Percentiles rank a stretch among this genome's conserved stretches.
These are phyloP conservation scores for Fraxinus sp. DNA, from an alignment of 305 asterid genomes.

Conservation along the genomic window DNA sequence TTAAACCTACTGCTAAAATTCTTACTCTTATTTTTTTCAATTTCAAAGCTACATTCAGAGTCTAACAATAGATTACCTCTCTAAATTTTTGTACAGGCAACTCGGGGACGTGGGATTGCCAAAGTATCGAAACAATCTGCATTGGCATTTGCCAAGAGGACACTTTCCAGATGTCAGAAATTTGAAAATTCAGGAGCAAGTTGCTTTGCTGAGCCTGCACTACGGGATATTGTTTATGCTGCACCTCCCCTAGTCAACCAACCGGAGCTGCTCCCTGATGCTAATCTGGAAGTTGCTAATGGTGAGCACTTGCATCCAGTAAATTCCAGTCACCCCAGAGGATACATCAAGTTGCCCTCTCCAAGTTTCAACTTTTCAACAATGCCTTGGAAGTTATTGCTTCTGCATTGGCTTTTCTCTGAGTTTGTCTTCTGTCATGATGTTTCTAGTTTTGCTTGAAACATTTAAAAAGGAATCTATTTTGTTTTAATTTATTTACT, in stretches of 20 bases:
- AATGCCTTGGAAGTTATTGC: neutral
- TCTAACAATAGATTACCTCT: constrained; percentile 17
- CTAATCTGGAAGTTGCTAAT: constrained; percentile 34
- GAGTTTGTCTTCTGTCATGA: neutral
- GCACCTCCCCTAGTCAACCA: constrained; percentile 62
- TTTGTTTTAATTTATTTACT: neutral
- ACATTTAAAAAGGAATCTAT: neutral
- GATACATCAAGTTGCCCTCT: neutral
- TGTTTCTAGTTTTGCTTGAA: constrained; percentile 13
- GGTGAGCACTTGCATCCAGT: constrained; percentile 37
- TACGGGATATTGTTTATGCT: constrained; percentile 72
- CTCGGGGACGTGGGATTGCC: constrained; percentile 74
- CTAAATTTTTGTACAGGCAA: constrained; percentile 65
- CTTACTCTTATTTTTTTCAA: constrained; percentile 3
- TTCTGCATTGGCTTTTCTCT: neutral
- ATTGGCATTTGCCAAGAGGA: constrained; percentile 72
- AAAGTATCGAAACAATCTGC: constrained; percentile 79
- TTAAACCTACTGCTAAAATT: constrained; percentile 6
- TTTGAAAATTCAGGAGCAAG: constrained; percentile 71
- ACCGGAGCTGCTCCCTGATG: constrained; percentile 49
- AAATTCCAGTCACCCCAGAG: neutral
- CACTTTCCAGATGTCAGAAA: constrained; percentile 71
- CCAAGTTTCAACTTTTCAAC: neutral
- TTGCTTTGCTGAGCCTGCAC: constrained; percentile 75
- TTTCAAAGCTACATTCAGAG: constrained; percentile 13